Evolutionary conservation across 2,329 filamentous ascomycete species (phyloP), one percentile per base, ranked within the genome.

Genomic region (Aspergillus intermedius): DNA sequence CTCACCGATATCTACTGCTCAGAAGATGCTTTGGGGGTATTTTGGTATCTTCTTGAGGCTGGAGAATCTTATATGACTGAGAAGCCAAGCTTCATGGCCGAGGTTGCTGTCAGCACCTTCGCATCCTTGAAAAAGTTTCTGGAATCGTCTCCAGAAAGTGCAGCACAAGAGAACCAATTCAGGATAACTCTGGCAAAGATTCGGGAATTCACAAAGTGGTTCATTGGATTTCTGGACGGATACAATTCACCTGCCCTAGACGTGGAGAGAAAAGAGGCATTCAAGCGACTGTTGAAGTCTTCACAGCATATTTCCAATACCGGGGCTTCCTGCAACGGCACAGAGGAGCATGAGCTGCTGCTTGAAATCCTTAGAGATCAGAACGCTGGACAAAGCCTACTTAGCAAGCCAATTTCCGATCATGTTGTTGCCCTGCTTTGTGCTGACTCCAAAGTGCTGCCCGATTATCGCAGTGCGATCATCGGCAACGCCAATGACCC

Each of bases 1-100:
- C 74, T 97, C 5, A 84, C 85, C 1, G 86, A 97, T 57, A 78
- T 84, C 0, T 86, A 94, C 61, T 97, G 91, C 66, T 87, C 91
- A 8, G 88, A 95, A 61, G 93, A 98, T 71, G 84, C 88, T 1
- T 77, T 97, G 41, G 91, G 91, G 0, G 80, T 98, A 30, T 83
- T 87, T 51, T 86, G 89, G 65, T 96, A 95, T 67, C 77, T 99
- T 1, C 75, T 97, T 12, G 74, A 80, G 5, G 78, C 79, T 45
- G 90, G 91, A 6, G 72, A 73, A 13, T 58, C 71, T 4, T 83
- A 91, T 62, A 74, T 98, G 4, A 70, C 67, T 3, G 75, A 79
- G 28, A 76, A 78, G 0, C 83, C 89, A 0, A 84, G 83, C 0
- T 96, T 96, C 59, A 74, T 94, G 39, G 84, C 87, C 9, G 91